These are phyloP conservation scores for Sinapis alba DNA, from an alignment of 441 rosid species.

Conservation along the genomic window DNA sequence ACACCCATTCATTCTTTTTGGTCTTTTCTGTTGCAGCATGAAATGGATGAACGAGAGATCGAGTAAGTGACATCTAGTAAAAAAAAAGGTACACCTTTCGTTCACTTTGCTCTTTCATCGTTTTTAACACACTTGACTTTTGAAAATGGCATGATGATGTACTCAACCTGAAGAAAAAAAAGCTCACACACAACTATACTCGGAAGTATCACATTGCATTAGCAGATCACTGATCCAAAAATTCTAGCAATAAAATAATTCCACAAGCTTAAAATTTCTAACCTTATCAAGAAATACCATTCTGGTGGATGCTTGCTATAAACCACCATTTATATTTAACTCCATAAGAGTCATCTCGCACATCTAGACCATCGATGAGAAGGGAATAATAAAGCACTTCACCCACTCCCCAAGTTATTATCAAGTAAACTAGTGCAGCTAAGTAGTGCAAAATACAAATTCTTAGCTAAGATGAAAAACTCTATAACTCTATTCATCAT, in stretches of 20 bases:
- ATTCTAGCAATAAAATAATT: background rate
- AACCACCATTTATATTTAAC: background rate
- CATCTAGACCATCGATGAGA: constrained; percentile 42
- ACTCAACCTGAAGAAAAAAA: constrained; percentile 4
- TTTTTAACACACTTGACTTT: background rate
- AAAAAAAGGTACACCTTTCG: background rate
- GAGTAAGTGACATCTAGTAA: background rate
- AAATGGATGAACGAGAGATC: background rate
- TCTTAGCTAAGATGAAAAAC: too few relatives aligned
- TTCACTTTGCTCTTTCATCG: background rate
- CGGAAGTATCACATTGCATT: background rate
- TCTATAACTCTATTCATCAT: too few relatives aligned
- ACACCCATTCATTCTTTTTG: background rate
- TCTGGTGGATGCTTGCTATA: background rate
- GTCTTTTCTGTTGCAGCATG: constrained; percentile 16
- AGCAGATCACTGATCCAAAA: background rate
- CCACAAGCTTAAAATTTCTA: background rate
- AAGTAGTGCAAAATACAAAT: too few relatives aligned
- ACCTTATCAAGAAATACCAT: constrained; percentile 8
- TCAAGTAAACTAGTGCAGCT: too few relatives aligned
- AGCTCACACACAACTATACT: background rate
- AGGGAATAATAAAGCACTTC: constrained; percentile 21
- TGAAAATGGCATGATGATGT: too few relatives aligned
- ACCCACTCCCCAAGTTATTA: too few relatives aligned
- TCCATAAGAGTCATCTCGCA: constrained; percentile 36